A percentile compares a stretch with the other conserved stretches of the same genome.
phyloP scores from a whole-genome alignment of 495 filamentous ascomycete species.

The Opeltia flavorubescens region DNA sequence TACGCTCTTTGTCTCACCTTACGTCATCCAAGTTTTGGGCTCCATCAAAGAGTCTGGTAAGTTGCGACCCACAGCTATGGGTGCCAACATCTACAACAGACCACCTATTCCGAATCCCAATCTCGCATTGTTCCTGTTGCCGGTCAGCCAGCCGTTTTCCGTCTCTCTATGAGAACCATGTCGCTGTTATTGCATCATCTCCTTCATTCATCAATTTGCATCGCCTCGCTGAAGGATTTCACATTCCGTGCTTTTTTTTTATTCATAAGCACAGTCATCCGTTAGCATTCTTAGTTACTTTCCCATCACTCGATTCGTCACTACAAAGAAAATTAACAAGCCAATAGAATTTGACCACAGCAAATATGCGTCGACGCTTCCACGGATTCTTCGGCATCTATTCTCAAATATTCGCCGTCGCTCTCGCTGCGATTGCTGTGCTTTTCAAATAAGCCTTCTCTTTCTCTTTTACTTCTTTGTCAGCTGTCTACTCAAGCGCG shows the following conservation, averaged over 20 bases:
- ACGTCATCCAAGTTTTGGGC: no score
- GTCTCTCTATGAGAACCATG: no score
- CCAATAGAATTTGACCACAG: neutral
- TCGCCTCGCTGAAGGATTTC: neutral
- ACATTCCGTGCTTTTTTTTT: no score
- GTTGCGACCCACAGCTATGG: no score
- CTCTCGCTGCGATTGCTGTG: conserved; percentile 1
- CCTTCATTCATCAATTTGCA: neutral
- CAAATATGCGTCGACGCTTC: conserved; percentile 5
- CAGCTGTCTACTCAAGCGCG: no score
- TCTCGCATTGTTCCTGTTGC: no score
- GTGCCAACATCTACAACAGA: no score
- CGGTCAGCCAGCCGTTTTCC: neutral
- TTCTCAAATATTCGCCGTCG: conserved; percentile 3
- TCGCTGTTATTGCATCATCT: neutral
- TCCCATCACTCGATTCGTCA: neutral
- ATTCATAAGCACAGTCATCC: neutral
- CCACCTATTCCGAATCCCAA: no score
- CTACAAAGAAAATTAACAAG: no score
- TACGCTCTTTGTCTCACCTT: no score
- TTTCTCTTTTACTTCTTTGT: no score
- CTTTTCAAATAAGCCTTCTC: conserved; percentile 2
- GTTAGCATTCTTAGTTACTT: neutral
- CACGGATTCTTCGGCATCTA: conserved; percentile 10
- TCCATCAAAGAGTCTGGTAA: no score